These are phyloP conservation scores for Vitis hybrid DNA, from an alignment of 177 flowering plant genomes.

Conservation along the genomic window DNA sequence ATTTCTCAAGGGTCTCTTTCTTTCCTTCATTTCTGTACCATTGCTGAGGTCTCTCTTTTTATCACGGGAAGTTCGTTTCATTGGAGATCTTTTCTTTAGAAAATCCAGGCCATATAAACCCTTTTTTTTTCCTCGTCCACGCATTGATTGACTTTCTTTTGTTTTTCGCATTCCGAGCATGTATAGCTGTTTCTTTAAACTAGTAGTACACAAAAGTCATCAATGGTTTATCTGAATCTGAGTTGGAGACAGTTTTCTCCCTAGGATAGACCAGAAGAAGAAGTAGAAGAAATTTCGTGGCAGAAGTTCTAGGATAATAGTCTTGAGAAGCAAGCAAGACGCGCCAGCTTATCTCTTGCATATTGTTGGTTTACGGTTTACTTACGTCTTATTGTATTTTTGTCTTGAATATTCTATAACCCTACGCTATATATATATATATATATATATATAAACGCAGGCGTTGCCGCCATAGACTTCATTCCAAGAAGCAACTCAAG, in stretches of 20 bases:
- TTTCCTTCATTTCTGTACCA: no score
- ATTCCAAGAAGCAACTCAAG: not conserved
- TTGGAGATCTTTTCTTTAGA: no score
- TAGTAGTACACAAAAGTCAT: no score
- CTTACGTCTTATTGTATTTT: not conserved
- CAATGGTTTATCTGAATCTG: no score
- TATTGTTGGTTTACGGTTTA: not conserved
- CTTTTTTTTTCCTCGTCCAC: no score
- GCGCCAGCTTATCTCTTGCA: conserved; percentile 9
- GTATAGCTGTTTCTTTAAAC: no score
- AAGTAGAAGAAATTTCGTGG: not conserved
- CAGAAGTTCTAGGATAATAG: not conserved
- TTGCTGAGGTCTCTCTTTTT: no score
- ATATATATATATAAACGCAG: not conserved
- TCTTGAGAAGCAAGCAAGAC: conserved; percentile 5
- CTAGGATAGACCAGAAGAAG: not conserved
- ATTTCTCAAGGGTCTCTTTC: no score
- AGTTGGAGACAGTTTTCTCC: not conserved
- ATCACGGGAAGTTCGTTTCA: no score
- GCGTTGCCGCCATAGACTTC: not conserved
- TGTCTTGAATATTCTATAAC: not conserved
- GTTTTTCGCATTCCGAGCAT: no score
- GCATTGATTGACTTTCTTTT: no score
- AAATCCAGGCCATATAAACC: no score
- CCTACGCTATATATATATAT: not conserved